A percentile compares a stretch with the other conserved stretches of the same genome.
Conservation (phyloP, 2,329 filamentous ascomycete species). For the Hypoxylon sp. region DNA sequence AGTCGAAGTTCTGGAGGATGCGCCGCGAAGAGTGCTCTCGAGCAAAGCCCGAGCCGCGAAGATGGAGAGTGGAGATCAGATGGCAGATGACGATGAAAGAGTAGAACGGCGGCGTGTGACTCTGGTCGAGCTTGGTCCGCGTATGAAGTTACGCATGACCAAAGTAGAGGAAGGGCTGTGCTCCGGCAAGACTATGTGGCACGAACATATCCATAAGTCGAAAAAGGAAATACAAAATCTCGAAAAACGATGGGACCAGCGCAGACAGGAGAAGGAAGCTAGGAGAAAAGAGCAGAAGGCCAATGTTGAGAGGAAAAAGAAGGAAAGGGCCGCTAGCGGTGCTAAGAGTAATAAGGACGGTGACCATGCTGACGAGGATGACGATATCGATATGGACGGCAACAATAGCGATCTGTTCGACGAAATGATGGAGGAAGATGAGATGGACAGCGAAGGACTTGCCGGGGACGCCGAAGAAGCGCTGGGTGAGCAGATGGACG, state of each 20-base stretch:
- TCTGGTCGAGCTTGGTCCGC: constrained; percentile 88
- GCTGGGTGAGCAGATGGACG: constrained; percentile 58
- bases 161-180: constrained; percentile 97
- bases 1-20: constrained; percentile 79
- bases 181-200: constrained; percentile 93
- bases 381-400: constrained; percentile 51
- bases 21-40: constrained; percentile 67
- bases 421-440: constrained; percentile 58
- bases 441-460: constrained; percentile 60
- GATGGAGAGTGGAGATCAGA: constrained; percentile 54
- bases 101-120: constrained; percentile 91
- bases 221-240: constrained; percentile 78
- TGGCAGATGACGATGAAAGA: constrained; percentile 54
- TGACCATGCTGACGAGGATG: constrained; percentile 49
- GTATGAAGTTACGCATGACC: constrained; percentile 86
- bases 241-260: constrained; percentile 83
- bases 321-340: constrained; percentile 57
- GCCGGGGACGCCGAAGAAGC: constrained; percentile 59
- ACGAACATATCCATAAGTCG: constrained; percentile 90
- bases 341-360: constrained; percentile 50
- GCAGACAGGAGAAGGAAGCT: constrained; percentile 80
- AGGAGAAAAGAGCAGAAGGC: constrained; percentile 84
- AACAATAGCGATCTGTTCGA: constrained; percentile 51
- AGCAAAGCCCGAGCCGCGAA: constrained; percentile 58
- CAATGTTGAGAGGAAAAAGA: constrained; percentile 87